Base-by-base conservation (phyloP, 1,284 basidiomycete species). In the Lentinus polychrous region DNA sequence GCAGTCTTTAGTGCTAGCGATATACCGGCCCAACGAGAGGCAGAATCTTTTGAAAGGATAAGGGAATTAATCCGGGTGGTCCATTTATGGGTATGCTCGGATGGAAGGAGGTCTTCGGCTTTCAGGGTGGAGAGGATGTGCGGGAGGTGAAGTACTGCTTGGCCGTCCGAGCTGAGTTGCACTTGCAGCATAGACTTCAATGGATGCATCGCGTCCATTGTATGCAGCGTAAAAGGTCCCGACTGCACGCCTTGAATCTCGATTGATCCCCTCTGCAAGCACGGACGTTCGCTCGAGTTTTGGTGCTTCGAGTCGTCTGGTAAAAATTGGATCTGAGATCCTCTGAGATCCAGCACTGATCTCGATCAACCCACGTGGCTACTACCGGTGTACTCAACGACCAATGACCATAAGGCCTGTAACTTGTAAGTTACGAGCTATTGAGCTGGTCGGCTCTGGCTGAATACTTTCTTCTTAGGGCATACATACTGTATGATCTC, bases 11-110 rank as follows among this genome's bases (percentile, higher is more conserved):
- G 67, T 2, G 88, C 87, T 36, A 91, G 65, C 56, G 76, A 84
- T 24, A 90, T 68, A 12, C 85, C 88, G 18, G 82, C 79, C 87
- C 87, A 91, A 51, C 83, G 76, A 50, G 76, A 78, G 40, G 76
- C 79, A 10, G 80, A 61, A 53, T 86, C 79, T 63, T 83, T 88
- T 11, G 88, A 81, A 55, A 84, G 81, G 40, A 91, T 69, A 38
- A 91, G 68, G 2, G 86, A 80, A 55, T 76, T 80, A 49, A 89
- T 68, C 47, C 87, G 76, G 15, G 74, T 70, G 6, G 73, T 71
- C 86, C 86, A 91, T 74, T 88, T 89, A 49, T 78, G 66, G 7
- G 79, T 68, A 60, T 88, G 81, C 3, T 78, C 56, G 3, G 85
- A 87, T 0, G 83, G 75, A 7, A 59, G 47, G 39, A 91, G 73